Evolutionary conservation across 140 eudicot species (phyloP), one percentile per base, ranked within the genome.

Genomic region (Eryngium alpinum): DNA sequence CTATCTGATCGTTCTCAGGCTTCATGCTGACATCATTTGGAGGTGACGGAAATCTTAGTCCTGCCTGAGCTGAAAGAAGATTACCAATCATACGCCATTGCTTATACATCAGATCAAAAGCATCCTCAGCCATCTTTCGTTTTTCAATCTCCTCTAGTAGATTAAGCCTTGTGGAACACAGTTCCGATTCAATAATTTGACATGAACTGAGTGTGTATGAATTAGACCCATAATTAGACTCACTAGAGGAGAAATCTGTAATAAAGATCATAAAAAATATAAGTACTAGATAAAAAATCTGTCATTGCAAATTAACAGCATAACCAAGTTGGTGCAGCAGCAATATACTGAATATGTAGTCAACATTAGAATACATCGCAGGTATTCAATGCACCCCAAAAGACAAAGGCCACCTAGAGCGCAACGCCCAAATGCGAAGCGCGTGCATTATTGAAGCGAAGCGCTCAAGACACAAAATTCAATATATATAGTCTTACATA

Each of bases 101-200:
- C 74, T 51, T 73, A 51, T 24, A 84, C 91, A 93, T 87, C 57
- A 83, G 71, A 70, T 59, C 77, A 74, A 91, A 82, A 53, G 85
- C 77, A 27, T 85, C 85, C 86, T 93, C 96, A 4, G 97, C 92
- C 31, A 78, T 79, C 72, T 83, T 87, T 27, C 97, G 82, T 85
- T 81, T 93, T 83, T 90, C 94, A 19, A 89, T 84, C 81, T 91
- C 96, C 83, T 93, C 94, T 28, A 89, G 76, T 43, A 89, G 90
- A 84, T 83, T 83, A 33, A 87, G 79, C 77, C 80, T 84, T 74
- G 88, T 38, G 25, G 91, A 79, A 49, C 83, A 89, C 80, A 89
- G 69, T 24, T 89, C 92, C 63, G 91, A 87, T 80, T 88, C 94
- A 75, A 83, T 22, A 81, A 75, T 85, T n/a, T 72, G 90, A 21